Base-by-base conservation (phyloP, 306 rosid species). In the Trifolium dubium region DNA sequence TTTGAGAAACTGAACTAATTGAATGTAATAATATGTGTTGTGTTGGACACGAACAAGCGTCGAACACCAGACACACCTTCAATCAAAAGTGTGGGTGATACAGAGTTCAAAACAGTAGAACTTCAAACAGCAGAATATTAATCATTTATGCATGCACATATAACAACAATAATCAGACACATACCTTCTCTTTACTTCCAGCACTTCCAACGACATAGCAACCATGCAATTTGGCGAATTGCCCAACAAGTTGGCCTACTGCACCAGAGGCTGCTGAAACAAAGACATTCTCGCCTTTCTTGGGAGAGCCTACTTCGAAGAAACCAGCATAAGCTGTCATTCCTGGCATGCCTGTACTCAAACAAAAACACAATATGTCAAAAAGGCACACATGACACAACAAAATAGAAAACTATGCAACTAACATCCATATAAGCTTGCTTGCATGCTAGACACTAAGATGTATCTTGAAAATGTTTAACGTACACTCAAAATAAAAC, bases 161-260 rank as follows among this genome's bases (percentile, higher is more conserved):
- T 23, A 32, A 37, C 59, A 39, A 18, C 5, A 69, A 6, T 1
- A 34, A 37, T 14, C 39, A 61, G 43, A 7, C 6, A n/a, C 7
- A 13, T 17, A 63, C 68, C 69, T 64, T 64, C 8, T 64, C 50
- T 37, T 64, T 64, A 39, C 15, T 64, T 64, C 69, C 69, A 39
- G 69, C 69, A 39, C 69, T 64, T 64, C 69, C 69, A 64, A 64
- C 69, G 9, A 64, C 69, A 18, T 64, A 64, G 46, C 69, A 64
- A 64, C 69, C 69, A 10, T 41, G 28, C 49, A 64, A 64, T 40
- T 64, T 64, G 18, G 69, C 69, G 2, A 64, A 64, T 39, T 64
- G 69, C 3, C 69, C 69, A 19, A 64, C 69, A 18, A 64, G 69
- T 64, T 64, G 69, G 10, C 69, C 69, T 1, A 64, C 69, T 9